Evolutionary conservation across 2,329 filamentous ascomycete species (phyloP), one percentile per base, ranked within the genome.

Genomic region (Xylaria sp.): DNA sequence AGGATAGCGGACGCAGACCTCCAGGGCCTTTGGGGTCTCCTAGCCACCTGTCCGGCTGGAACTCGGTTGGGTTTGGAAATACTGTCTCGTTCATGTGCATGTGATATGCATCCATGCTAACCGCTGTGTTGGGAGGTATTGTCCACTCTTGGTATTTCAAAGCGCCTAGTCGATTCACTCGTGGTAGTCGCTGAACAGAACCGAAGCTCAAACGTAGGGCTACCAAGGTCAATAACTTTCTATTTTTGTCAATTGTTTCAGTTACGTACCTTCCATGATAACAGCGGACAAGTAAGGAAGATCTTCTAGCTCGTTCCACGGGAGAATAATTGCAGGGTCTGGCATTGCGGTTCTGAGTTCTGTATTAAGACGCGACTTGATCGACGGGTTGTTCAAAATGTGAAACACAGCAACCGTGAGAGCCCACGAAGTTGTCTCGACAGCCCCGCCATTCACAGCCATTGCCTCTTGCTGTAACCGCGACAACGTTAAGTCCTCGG

Each of bases 41-140:
- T 10, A 75, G 65, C 74, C 74, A 76, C 5, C 75, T 65, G 8
- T 74, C 69, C 3, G 75, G 75, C 5, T 56, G 51, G 61, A 75
- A 76, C 1, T 25, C 46, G 5, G 25, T 12, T 9, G 70, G 64
- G 1, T 72, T 52, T 1, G 69, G 73, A 25, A 73, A 75, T 0
- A 74, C 23, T 4, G 20, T 50, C 18, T 65, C 46, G 50, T 75
- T 74, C 15, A 50, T 68, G 46, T 74, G 73, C 68, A 73, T 75
- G 48, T 73, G 71, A 25, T 62, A 75, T 23, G 59, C 34, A 28
- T 73, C 72, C 70, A 75, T 72, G 34, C 66, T 61, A 4, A 74
- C 62, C 1, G 67, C 46, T 1, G 63, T 66, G 0, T 64, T 64
- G 3, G 74, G 69, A 4, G 73, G 72, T 52, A 75, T 71, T 1